Base-by-base conservation (phyloP, 1,284 basidiomycete genomes). In the Leccinum subrobustum region DNA sequence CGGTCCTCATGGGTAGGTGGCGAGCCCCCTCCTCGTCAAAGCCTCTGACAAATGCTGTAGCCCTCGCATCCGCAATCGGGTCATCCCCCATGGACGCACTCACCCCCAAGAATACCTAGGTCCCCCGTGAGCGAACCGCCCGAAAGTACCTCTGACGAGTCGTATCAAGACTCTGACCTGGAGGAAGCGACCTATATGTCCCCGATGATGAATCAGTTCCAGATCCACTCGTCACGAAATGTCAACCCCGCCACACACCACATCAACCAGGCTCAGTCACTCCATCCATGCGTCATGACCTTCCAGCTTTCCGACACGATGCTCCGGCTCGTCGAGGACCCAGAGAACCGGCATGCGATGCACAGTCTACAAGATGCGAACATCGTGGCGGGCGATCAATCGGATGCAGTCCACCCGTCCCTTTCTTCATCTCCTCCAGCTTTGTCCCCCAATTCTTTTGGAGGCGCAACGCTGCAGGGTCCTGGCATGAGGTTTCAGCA, bases 151-250 rank as follows among this genome's bases (percentile, higher is more conserved):
- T 71, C 70, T 8, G 74, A 75, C 23, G 73, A 73, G 52, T 75
- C 73, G 3, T 63, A 61, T 51, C 73, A 67, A 44, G 74, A 72
- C 51, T 73, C 75, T 1, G 74, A 72, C 48, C 56, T 42, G 35
- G 74, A 74, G 25, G 75, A 74, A 29, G 52, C 11, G 48, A 65
- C 52, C 47, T 57, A 56, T 35, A 76, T 76, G 71, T 74, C 63
- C 1, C 75, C 71, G 52, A 73, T 76, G 73, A 64, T 73, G 65
- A 72, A 64, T 51, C 63, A 70, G 56, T 75, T 75, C 12, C 71
- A 74, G 56, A 48, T 74, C 25, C 72, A 59, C 16, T 58, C 70
- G 5, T 60, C 62, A 6, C 60, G 62, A 42, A 58, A 52, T 53
- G 16, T 64, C 52, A 54, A 58, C 52, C 44, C 33, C 33, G n/a